phyloP scores from a whole-genome alignment of 2,329 filamentous ascomycete species.

The Fusarium phyllophilum region DNA sequence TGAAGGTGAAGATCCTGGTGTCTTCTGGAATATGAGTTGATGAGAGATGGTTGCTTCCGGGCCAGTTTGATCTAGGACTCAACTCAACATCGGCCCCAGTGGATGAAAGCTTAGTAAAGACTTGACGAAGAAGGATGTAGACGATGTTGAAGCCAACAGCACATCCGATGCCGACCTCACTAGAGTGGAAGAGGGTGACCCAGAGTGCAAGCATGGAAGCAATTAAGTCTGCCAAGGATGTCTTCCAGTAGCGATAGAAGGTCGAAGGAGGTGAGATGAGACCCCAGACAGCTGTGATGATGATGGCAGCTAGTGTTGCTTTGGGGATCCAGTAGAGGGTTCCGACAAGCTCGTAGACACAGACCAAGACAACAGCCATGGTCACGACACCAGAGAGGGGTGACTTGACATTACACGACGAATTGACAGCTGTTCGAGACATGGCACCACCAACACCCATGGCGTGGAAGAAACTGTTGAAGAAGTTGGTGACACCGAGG shows the following conservation, averaged over 20 bases:
- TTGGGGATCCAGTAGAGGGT: conserved; percentile 76
- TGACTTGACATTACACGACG: conserved; percentile 69
- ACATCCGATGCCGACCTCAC: conserved; percentile 67
- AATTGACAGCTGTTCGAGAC: conserved; percentile 75
- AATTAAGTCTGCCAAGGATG: conserved; percentile 72
- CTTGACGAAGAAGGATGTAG: conserved; percentile 67
- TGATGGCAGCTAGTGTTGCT: conserved; percentile 71
- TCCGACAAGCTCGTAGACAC: conserved; percentile 69
- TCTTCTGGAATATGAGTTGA: conserved; percentile 55
- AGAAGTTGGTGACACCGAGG: conserved; percentile 69
- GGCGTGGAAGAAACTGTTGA: conserved; percentile 72
- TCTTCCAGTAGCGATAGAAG: conserved; percentile 73
- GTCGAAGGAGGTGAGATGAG: conserved; percentile 67
- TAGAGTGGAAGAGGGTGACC: conserved; percentile 70
- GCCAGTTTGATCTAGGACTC: conserved; percentile 40
- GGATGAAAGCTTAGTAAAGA: conserved; percentile 58
- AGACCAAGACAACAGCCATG: conserved; percentile 68
- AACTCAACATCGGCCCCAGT: conserved; percentile 45
- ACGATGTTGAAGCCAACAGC: conserved; percentile 72
- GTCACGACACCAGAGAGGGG: conserved; percentile 70
- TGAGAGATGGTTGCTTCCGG: conserved; percentile 24
- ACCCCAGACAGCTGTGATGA: conserved; percentile 72
- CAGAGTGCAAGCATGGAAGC: conserved; percentile 72
- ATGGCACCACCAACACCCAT: conserved; percentile 74
- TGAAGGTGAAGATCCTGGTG: conserved; percentile 66